Conservation (phyloP, 352 stramenopile genomes). For the Phytophthora crassamura region DNA sequence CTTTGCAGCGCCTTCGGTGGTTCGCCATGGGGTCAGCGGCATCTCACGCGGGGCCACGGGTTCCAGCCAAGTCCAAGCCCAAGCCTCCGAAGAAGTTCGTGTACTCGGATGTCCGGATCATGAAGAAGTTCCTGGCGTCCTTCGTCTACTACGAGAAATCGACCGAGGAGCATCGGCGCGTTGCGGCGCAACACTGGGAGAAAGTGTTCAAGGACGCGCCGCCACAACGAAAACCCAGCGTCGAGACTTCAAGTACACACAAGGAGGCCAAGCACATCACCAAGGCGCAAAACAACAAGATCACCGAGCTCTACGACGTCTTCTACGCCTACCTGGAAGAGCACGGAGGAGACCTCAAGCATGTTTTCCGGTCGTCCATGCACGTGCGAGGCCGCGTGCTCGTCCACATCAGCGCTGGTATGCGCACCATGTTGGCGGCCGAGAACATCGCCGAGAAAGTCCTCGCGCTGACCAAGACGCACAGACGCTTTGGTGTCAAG, state of each 20-base stretch:
- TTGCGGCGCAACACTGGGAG: constrained; percentile 53
- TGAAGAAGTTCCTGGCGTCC: constrained; percentile 50
- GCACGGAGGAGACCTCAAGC: constrained; percentile 52
- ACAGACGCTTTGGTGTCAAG: constrained; percentile 57
- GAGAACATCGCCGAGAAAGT: constrained; percentile 48
- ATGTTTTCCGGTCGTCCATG: constrained; percentile 62
- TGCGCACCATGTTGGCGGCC: constrained; percentile 49
- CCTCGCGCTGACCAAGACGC: constrained; percentile 52
- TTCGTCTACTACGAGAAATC: constrained; percentile 51
- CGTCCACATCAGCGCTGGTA: constrained; percentile 59
- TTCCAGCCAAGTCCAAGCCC: constrained; percentile 5
- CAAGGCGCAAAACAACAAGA: constrained; percentile 42
- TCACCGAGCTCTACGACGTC: constrained; percentile 56
- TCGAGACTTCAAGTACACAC: neutral
- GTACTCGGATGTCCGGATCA: constrained; percentile 38
- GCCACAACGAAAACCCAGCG: constrained; percentile 10
- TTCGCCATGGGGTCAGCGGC: constrained; percentile 29
- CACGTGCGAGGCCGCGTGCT: constrained; percentile 54
- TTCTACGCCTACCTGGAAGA: constrained; percentile 60
- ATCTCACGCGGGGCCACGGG: constrained; percentile 11
- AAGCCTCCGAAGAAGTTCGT: constrained; percentile 38
- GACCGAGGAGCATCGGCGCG: constrained; percentile 47
- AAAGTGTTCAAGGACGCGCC: constrained; percentile 41
- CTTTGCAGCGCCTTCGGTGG: constrained; percentile 2
- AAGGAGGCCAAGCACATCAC: constrained; percentile 35